Percentiles rank a stretch among this genome's conserved stretches.
These are phyloP conservation scores for Trichosporon sp. DNA, from an alignment of 1,284 basidiomycete species.

Conservation along the genomic window DNA sequence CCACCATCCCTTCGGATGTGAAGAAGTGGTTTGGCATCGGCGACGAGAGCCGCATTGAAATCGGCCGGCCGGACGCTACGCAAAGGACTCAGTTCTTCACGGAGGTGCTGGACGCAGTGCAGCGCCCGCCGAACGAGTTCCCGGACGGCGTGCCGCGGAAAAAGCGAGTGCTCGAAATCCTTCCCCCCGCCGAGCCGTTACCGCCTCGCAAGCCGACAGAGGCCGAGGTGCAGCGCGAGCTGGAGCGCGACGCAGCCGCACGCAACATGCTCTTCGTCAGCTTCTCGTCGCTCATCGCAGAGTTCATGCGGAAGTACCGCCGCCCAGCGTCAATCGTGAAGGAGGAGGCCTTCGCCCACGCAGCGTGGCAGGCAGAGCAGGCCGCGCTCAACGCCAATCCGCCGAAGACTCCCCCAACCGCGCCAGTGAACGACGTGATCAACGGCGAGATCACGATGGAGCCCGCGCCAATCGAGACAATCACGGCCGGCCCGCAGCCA, in stretches of 20 bases:
- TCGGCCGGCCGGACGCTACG: constrained; percentile 54
- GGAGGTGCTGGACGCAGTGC: constrained; percentile 62
- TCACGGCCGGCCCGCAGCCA: neutral
- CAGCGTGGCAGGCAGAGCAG: constrained; percentile 17
- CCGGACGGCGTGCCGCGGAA: constrained; percentile 81
- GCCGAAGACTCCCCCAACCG: neutral
- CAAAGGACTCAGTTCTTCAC: constrained; percentile 76
- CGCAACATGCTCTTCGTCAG: constrained; percentile 81
- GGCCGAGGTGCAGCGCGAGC: constrained; percentile 75
- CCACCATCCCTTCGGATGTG: constrained; percentile 73
- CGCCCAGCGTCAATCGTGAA: constrained; percentile 76
- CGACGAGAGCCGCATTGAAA: constrained; percentile 66
- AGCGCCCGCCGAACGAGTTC: constrained; percentile 76
- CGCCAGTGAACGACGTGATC: neutral
- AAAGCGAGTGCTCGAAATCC: constrained; percentile 75
- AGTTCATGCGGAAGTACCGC: constrained; percentile 90
- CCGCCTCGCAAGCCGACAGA: constrained; percentile 76
- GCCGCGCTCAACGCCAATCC: constrained; percentile 14
- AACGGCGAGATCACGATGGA: neutral
- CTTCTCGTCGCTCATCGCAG: constrained; percentile 76
- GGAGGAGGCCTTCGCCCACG: constrained; percentile 26
- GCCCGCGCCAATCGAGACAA: neutral
- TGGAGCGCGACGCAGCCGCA: constrained; percentile 71
- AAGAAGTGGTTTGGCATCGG: constrained; percentile 82
- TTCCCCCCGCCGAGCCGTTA: constrained; percentile 83